Percentiles rank a stretch among this genome's conserved stretches.
These are phyloP conservation scores for Chytriomyces sp. DNA, from an alignment of 192 early-diverging fungal species.

Conservation along the genomic window DNA sequence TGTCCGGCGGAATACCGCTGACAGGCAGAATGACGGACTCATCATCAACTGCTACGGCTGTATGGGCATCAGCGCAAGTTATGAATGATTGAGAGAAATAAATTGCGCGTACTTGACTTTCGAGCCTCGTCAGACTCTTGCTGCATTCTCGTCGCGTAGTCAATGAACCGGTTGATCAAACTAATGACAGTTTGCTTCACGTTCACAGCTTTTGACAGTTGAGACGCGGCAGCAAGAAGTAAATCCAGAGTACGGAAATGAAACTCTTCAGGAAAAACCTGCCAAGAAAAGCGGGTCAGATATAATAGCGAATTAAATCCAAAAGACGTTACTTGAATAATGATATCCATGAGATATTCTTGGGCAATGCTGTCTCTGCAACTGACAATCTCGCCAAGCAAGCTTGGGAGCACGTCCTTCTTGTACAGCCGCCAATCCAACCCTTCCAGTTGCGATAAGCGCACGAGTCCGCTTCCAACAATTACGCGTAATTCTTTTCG, in stretches of 20 bases:
- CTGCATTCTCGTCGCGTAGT: constrained; percentile 75
- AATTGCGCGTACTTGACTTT: background rate
- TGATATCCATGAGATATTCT: constrained; percentile 99
- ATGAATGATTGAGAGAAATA: no score
- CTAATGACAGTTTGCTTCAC: constrained; percentile 95
- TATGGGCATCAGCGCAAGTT: no score
- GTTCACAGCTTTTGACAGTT: constrained; percentile 87
- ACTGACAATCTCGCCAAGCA: constrained; percentile 97
- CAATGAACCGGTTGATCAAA: constrained; percentile 91
- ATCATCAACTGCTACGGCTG: constrained; percentile 5
- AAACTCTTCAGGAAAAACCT: constrained; percentile 95
- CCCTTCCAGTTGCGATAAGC: constrained; percentile 88
- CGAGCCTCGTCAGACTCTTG: constrained; percentile 39
- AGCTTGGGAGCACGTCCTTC: constrained; percentile 80
- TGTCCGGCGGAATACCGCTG: constrained; percentile 82
- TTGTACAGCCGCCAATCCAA: constrained; percentile 85
- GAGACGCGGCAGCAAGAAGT: constrained; percentile 86
- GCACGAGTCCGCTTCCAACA: constrained; percentile 95
- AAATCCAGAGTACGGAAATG: constrained; percentile 88
- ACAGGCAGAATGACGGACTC: constrained; percentile 47
- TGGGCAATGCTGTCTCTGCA: constrained; percentile 97
- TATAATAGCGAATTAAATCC: background rate
- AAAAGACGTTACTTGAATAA: constrained; percentile 80
- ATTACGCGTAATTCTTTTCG: constrained; percentile 90
- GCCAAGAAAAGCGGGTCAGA: background rate